phyloP scores from a whole-genome alignment of 2,329 filamentous ascomycete genomes.

The Arthroderma sp. region DNA sequence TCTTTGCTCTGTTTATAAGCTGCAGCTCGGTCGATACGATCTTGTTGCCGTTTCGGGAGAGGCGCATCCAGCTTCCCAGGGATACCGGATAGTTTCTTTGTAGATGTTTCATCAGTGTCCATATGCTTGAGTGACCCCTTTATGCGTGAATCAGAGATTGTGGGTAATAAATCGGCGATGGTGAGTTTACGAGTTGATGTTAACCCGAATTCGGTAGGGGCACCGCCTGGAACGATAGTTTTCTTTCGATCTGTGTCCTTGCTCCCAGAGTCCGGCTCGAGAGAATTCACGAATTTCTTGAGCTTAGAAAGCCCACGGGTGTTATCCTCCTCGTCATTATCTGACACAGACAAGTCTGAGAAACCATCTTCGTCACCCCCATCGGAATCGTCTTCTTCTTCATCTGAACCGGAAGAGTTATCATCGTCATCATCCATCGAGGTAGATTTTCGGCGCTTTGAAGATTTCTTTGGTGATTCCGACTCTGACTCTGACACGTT shows the following conservation, averaged over 20 bases:
- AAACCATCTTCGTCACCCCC: slow-evolving; percentile 34
- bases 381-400: slow-evolving; percentile 30
- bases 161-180: slow-evolving; percentile 60
- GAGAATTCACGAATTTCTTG: slow-evolving; percentile 55
- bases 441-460: slow-evolving; percentile 13
- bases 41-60: slow-evolving; percentile 73
- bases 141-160: slow-evolving; percentile 58
- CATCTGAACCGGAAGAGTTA: slow-evolving; percentile 34
- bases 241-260: slow-evolving; percentile 19
- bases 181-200: slow-evolving; percentile 55
- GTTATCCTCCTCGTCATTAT: slow-evolving; percentile 34
- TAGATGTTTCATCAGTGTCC: slow-evolving; percentile 22
- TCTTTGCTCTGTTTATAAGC: slow-evolving; percentile 88
- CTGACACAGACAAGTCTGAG: slow-evolving; percentile 37
- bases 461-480: slow-evolving; percentile 21
- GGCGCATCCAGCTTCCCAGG: slow-evolving; percentile 67
- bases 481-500: slow-evolving; percentile 37
- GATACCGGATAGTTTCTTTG: slow-evolving; percentile 40
- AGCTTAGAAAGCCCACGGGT: slow-evolving; percentile 47
- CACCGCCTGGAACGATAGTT: slow-evolving; percentile 44
- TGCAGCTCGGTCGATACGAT: slow-evolving; percentile 63
- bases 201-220: slow-evolving; percentile 47
- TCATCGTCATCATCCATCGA: slow-evolving; percentile 23
- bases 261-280: slow-evolving; percentile 34
- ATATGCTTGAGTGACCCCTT: slow-evolving; percentile 70